Evolutionary conservation across 768 basidiomycete genomes (phyloP).

Genomic region (Pilatotrama ljubarskyi): DNA sequence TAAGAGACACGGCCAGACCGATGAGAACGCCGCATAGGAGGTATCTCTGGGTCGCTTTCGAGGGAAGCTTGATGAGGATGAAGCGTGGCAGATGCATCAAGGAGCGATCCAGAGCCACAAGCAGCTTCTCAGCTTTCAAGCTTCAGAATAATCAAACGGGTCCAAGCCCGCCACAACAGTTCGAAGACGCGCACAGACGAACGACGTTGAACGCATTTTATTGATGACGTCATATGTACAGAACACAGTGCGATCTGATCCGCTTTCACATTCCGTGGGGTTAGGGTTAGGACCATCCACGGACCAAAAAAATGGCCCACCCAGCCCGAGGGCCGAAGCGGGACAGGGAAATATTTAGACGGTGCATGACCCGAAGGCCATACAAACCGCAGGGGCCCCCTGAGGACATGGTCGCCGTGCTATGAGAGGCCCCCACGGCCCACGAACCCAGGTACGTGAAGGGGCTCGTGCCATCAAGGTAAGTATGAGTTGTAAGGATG

Average conservation of each 20-base stretch:
- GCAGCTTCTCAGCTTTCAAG: too few relatives aligned
- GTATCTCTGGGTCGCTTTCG: constrained; percentile 33
- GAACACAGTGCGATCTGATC: constrained; percentile 5
- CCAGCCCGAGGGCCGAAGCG: constrained; percentile 54
- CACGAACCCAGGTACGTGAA: constrained; percentile 38
- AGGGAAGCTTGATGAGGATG: background rate
- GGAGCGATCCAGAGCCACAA: background rate
- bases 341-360: constrained; percentile 49
- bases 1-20: constrained; percentile 76
- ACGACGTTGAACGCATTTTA: background rate
- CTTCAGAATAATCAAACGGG: background rate
- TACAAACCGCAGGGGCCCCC: constrained; percentile 47
- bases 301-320: constrained; percentile 41
- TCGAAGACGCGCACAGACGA: background rate
- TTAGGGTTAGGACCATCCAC: constrained; percentile 32
- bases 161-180: background rate
- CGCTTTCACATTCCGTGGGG: constrained; percentile 16
- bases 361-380: constrained; percentile 47
- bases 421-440: constrained; percentile 43
- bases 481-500: constrained; percentile 33
- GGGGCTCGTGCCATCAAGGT: constrained; percentile 38
- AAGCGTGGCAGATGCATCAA: constrained; percentile 10
- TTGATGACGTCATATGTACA: constrained; percentile 13
- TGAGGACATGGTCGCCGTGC: constrained; percentile 59
- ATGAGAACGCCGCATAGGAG: constrained; percentile 58